Base-by-base conservation (phyloP, 257 asterid species). In the Salvia hispanica region DNA sequence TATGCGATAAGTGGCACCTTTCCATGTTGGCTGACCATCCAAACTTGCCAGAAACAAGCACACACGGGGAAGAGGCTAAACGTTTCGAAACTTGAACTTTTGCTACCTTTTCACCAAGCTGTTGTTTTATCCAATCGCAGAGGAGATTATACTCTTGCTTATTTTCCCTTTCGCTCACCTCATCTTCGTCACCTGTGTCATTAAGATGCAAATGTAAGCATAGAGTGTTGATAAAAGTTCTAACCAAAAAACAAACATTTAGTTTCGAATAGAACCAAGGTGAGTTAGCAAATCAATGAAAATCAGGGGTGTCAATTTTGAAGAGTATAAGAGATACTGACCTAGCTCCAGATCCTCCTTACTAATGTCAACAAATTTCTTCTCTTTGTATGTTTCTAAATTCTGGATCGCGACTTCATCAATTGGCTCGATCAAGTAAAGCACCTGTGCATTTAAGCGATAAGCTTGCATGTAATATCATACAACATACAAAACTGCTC, bases 21-120 rank as follows among this genome's bases (percentile, higher is more conserved):
- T 94, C 99, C 99, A 94, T 94, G 81, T 94, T 94, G 47, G 99
- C 99, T 2, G 99, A 94, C 99, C 99, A 94, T 7, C 99, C 98
- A 18, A 94, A 94, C 83, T 94, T 94, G 66, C 98, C 98, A 15
- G 99, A 94, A 52, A 94, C 99, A 31, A 94, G 99, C 61, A 94
- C 99, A 68, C 99, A 91, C 0, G 99, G 99, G 3, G 99, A 94
- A n/a, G 98, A 84, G 82, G 96, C 86, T 64, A 94, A 72, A 28
- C 99, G 94, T 58, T 94, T 91, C 0, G 99, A 94, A 56, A 94
- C 75, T 74, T 91, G 96, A 74, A 94, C 99, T 82, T 94, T 94
- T 39, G 99, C 99, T 59, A 94, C 99, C 83, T 86, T 83, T 42
- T 94, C 99, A 0, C 98, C 98, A 14, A 92, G 88, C 69, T 92